Percentiles rank a stretch among this genome's conserved stretches.
Conservation (phyloP, 2,329 filamentous ascomycete genomes). For the Fusarium duplospermum region DNA sequence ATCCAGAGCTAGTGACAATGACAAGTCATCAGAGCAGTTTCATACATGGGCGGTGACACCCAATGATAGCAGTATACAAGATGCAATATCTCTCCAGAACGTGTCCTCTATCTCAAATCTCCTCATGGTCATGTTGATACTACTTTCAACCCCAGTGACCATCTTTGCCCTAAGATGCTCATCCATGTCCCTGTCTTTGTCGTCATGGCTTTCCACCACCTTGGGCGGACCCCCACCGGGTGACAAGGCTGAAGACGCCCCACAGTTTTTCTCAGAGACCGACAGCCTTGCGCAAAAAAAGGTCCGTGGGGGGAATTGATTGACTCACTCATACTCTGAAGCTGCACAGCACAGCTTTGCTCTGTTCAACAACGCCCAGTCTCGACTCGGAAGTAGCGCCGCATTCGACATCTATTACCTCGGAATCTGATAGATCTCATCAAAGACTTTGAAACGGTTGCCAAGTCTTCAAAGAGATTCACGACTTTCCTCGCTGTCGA, state of each 20-base stretch:
- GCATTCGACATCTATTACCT: neutral
- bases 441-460: neutral
- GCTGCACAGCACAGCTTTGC: slow-evolving; percentile 14
- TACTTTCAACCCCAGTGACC: neutral
- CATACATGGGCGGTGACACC: slow-evolving; percentile 22
- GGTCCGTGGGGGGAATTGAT: slow-evolving; percentile 34
- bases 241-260: slow-evolving; percentile 38
- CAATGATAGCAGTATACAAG: neutral
- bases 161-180: neutral
- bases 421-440: neutral
- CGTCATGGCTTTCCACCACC: slow-evolving; percentile 26
- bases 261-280: slow-evolving; percentile 21
- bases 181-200: slow-evolving; percentile 18
- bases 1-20: slow-evolving; percentile 21
- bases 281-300: slow-evolving; percentile 46
- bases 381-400: slow-evolving; percentile 2
- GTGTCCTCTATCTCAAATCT: neutral
- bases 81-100: neutral
- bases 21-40: slow-evolving; percentile 23
- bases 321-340: slow-evolving; percentile 40
- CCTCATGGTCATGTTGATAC: neutral
- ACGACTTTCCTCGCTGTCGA: slow-evolving; percentile 6
- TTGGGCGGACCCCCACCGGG: slow-evolving; percentile 21
- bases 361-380: slow-evolving; percentile 14
- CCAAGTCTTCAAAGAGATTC: neutral